These are phyloP conservation scores for Myxozyma vanderwaltii DNA, from an alignment of 805 yeast genomes.

Conservation along the genomic window DNA sequence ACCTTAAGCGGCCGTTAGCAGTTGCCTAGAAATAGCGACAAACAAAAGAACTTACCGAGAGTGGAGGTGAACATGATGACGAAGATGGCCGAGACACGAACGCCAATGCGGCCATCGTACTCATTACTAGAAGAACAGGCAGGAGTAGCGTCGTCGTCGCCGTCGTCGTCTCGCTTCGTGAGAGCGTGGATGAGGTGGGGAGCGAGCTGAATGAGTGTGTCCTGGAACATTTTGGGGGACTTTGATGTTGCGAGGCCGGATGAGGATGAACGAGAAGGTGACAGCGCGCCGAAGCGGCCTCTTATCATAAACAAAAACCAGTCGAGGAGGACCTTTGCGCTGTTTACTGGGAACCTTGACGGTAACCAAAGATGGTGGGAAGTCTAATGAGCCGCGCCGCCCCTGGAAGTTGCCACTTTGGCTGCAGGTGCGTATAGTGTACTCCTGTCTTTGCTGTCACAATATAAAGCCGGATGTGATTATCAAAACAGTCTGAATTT, in stretches of 20 bases:
- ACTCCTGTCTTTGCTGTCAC: too few relatives aligned
- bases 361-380: neutral
- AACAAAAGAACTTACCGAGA: slow-evolving; percentile 39
- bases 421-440: too few relatives aligned
- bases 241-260: neutral
- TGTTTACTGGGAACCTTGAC: slow-evolving; percentile 3
- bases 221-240: neutral
- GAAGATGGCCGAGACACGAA: slow-evolving; percentile 59
- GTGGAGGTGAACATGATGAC: slow-evolving; percentile 58
- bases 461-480: too few relatives aligned
- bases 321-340: too few relatives aligned
- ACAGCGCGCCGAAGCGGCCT: neutral
- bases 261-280: neutral
- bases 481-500: too few relatives aligned
- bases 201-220: neutral
- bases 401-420: neutral
- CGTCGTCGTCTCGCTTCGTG: slow-evolving; percentile 16
- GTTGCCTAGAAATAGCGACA: neutral
- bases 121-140: slow-evolving; percentile 39
- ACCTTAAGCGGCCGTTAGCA: slow-evolving; percentile 25
- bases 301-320: neutral
- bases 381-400: slow-evolving; percentile 4
- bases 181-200: slow-evolving; percentile 7
- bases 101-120: slow-evolving; percentile 50
- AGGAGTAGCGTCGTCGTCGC: slow-evolving; percentile 16